Base-by-base conservation (phyloP, 1,284 basidiomycete species). In the Ustilago hordei region DNA sequence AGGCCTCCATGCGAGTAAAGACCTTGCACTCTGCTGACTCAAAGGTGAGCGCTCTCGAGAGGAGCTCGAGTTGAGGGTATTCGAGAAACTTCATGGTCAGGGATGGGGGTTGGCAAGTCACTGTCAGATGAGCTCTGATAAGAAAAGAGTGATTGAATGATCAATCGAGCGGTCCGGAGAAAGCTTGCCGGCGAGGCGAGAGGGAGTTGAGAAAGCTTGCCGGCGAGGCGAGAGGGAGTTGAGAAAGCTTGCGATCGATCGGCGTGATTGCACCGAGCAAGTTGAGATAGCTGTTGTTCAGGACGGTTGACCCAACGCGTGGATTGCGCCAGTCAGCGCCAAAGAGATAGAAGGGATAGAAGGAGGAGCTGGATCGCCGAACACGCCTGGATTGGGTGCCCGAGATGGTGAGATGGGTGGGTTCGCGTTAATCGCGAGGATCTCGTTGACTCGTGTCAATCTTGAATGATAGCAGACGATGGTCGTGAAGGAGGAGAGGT, bases 1-100 rank as follows among this genome's bases (percentile, higher is more conserved):
- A 99, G 0, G 95, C 95, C 87, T 99, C 96, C 86, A 99, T 92
- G 79, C 95, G 91, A 43, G 94, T 95, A 86, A 94, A 92, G 19
- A 98, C 93, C 34, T 92, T 91, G 86, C 94, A 94, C 87, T 97
- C 95, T 56, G 93, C 91, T 6, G 93, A 92, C 62, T 87, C 86
- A 64, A 87, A 85, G 23, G 87, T 93, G 54, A 96, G 91, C n/a
- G 92, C 91, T 79, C 91, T 90, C 0, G 93, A 92, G 65, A 96
- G 91, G 64, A 90, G 90, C 31, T 91, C 91, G 34, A 95, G 90
- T 66, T 92, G 90, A 39, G 94, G 93, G 63, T 91, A 90, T 86
- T 95, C 93, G 83, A 96, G 93, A 88, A 92, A 96, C 87, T 96
- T 96, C 95, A 95, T 96, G 62, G 50, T 54, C 23, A 17, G 36